These are phyloP conservation scores for Myriosclerotinia duriaeana DNA, from an alignment of 2,329 filamentous ascomycete genomes.

Conservation along the genomic window DNA sequence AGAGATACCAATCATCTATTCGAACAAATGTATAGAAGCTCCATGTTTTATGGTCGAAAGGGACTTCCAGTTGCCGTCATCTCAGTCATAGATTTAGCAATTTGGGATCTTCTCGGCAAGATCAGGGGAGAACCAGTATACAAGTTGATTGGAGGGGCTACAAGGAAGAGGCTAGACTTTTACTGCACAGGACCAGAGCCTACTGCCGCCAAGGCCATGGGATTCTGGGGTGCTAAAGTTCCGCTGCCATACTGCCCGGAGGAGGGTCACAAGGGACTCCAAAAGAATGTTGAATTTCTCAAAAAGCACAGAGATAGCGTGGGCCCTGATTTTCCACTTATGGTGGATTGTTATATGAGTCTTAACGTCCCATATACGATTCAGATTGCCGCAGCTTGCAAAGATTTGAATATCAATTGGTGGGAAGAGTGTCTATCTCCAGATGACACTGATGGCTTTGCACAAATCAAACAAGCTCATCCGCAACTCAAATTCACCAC, in stretches of 20 bases:
- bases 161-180: slow-evolving; percentile 78
- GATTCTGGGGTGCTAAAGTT: slow-evolving; percentile 89
- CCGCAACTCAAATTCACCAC: slow-evolving; percentile 92
- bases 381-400: slow-evolving; percentile 79
- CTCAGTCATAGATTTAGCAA: slow-evolving; percentile 86
- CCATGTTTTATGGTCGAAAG: slow-evolving; percentile 96
- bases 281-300: slow-evolving; percentile 86
- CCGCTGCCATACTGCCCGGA: slow-evolving; percentile 87
- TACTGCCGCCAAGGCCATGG: slow-evolving; percentile 75
- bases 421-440: slow-evolving; percentile 93
- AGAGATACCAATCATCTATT: slow-evolving; percentile 89
- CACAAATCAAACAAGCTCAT: slow-evolving; percentile 85
- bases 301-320: slow-evolving; percentile 80
- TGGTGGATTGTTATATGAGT: slow-evolving; percentile 98
- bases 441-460: slow-evolving; percentile 89
- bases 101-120: slow-evolving; percentile 93
- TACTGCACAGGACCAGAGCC: slow-evolving; percentile 94
- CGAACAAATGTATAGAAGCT: slow-evolving; percentile 93
- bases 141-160: slow-evolving; percentile 90
- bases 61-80: slow-evolving; percentile 88
- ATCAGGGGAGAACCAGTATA: slow-evolving; percentile 91
- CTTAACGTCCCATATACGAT: slow-evolving; percentile 92
- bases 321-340: slow-evolving; percentile 86
- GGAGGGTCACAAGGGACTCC: slow-evolving; percentile 76
- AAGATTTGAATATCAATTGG: slow-evolving; percentile 89